These are phyloP conservation scores for Paxillus involutus DNA, from an alignment of 768 basidiomycete species.

Conservation along the genomic window DNA sequence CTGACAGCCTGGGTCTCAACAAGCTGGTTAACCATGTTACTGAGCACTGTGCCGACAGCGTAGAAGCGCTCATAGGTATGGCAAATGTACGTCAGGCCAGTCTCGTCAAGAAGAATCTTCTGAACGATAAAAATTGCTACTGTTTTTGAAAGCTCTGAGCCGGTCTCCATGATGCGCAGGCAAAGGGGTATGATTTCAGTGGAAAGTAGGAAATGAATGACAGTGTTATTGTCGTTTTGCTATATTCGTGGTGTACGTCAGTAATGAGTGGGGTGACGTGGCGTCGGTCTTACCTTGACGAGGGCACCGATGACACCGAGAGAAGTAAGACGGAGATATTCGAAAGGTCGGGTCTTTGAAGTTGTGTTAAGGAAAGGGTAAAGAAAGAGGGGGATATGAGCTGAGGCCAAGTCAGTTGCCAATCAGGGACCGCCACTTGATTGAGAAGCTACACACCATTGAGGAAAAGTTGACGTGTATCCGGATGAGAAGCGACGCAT, in stretches of 20 bases:
- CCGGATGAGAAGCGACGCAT: conserved; percentile 96
- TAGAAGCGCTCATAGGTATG: conserved; percentile 99
- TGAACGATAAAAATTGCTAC: conserved; percentile 99
- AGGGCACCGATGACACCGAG: conserved; percentile 99
- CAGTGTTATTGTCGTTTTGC: conserved; percentile 99
- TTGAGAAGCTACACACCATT: conserved; percentile 57
- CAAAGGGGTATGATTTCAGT: conserved; percentile 99
- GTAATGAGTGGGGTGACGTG: not conserved
- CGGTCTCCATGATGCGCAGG: conserved; percentile 99
- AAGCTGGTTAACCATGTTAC: conserved; percentile 98
- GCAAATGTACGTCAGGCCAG: conserved; percentile 97
- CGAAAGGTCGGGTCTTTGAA: conserved; percentile 98
- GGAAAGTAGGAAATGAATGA: conserved; percentile 97
- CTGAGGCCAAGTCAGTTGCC: conserved; percentile 38
- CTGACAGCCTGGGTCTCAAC: conserved; percentile 98
- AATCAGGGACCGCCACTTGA: not conserved
- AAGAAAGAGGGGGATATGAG: conserved; percentile 92
- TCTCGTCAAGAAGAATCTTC: conserved; percentile 96
- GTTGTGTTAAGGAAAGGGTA: conserved; percentile 99
- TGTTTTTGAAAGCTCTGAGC: conserved; percentile 96
- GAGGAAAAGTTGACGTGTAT: conserved; percentile 92
- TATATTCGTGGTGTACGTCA: conserved; percentile 32
- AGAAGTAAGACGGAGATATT: conserved; percentile 97
- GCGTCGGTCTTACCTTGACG: conserved; percentile 70
- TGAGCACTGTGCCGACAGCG: conserved; percentile 96